Evolutionary conservation across 495 filamentous ascomycete species (phyloP), one percentile per base, ranked within the genome.

Genomic region (Aspergillus biplanus): DNA sequence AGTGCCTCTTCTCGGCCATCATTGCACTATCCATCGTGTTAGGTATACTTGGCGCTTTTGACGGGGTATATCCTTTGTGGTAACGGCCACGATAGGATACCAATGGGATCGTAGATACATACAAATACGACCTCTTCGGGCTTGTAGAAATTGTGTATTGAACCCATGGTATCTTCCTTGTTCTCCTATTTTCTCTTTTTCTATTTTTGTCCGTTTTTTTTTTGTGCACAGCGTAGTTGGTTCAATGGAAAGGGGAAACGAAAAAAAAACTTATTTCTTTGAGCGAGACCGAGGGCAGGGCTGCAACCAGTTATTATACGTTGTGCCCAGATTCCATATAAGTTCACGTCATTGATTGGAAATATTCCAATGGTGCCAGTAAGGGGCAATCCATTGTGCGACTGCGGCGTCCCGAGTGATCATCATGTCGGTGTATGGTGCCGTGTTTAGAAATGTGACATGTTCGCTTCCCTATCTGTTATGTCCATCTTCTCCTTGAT

Each of bases 1-100:
- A 91, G 80, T 42, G 87, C 85, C 33, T 85, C 80, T 66, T 92
- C 88, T 9, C 89, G 83, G n/a, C 88, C 88, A 69, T 91, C 89
- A 65, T 89, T 79, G 62, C 83, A 52, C 64, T 66, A 52, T 1
- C 3, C 16, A n/a, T 55, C 31, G 33, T 27, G 21, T 27, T 27
- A 27, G 21, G 21, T 27, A 27, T 27, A 27, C 21, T 27, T 27
- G 21, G 2, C 1, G 21, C 21, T 27, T 27, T 27, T 27, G 21
- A 27, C 21, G 21, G 21, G 21, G 21, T 27, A 27, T 27, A 27
- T 27, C 2, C 21, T 27, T 27, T 1, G 21, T 27, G 21, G 21
- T 27, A 27, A 27, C 21, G 21, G 21, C 21, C 21, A 27, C 21
- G 21, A 27, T 27, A 2, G 21, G 21, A 27, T 27, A 27, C 21